Evolutionary conservation across 805 yeast genomes (phyloP).

Genomic region (Candida yuanshanica): DNA sequence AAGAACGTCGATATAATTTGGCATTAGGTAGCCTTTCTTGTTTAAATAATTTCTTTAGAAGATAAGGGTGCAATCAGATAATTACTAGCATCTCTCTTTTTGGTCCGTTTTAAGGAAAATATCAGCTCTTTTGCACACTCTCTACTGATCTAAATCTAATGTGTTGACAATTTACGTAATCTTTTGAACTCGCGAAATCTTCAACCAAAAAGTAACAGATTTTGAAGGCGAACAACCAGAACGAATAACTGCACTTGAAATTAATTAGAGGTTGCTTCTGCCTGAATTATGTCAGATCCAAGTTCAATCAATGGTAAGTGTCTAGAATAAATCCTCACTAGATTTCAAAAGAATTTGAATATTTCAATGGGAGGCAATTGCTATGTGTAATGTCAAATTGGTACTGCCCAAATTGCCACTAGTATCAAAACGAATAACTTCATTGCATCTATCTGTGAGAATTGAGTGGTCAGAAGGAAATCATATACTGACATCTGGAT

Average conservation of each 20-base stretch:
- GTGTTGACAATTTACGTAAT: no score
- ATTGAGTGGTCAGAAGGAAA: background rate
- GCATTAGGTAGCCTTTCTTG: no score
- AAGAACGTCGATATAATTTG: no score
- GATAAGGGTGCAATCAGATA: no score
- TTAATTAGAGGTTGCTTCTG: background rate
- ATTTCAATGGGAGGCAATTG: background rate
- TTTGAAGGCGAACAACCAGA: background rate
- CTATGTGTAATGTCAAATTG: no score
- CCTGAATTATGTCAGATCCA: slow-evolving; percentile 59
- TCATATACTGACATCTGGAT: slow-evolving; percentile 12
- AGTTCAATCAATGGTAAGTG: slow-evolving; percentile 65
- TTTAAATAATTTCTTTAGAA: no score
- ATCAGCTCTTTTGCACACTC: no score
- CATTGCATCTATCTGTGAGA: background rate
- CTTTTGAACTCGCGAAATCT: no score
- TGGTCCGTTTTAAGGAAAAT: no score
- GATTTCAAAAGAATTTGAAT: background rate
- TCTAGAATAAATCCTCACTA: background rate
- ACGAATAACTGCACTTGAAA: background rate
- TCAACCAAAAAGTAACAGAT: background rate
- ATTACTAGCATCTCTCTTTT: no score
- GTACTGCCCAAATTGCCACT: background rate
- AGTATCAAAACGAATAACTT: background rate
- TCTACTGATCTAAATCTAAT: no score